Percentiles rank a stretch among this genome's conserved stretches.
Conservation (phyloP, 176 grass and related monocot species). For the Tuctoria greenei region DNA sequence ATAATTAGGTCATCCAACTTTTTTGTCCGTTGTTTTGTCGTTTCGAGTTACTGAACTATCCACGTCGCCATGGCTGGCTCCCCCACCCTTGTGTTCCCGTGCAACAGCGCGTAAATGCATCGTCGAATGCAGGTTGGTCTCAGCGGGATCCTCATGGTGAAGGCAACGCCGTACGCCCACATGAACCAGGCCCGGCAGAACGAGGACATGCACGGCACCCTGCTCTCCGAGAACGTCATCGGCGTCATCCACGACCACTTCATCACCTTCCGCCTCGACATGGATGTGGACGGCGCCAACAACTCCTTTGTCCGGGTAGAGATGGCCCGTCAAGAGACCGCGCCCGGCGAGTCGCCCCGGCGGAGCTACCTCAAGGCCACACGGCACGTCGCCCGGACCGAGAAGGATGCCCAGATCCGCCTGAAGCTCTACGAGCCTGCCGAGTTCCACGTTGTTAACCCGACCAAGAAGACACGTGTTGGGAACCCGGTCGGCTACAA, state of each 20-base stretch:
- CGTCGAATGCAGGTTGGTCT: constrained; percentile 63
- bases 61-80: not conserved
- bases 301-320: constrained; percentile 83
- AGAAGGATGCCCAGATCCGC: too few relatives aligned
- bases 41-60: not conserved
- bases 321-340: constrained; percentile 53
- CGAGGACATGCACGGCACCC: constrained; percentile 71
- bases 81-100: not conserved
- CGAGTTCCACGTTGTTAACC: constrained; percentile 75
- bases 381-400: constrained; percentile 49
- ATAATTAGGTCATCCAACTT: too few relatives aligned
- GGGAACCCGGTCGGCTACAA: constrained; percentile 85
- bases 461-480: constrained; percentile 52
- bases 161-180: constrained; percentile 58
- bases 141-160: constrained; percentile 88
- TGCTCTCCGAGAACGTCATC: constrained; percentile 73
- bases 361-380: constrained; percentile 81
- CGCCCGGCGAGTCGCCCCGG: constrained; percentile 42
- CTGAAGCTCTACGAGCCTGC: constrained; percentile 61
- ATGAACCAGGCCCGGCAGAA: constrained; percentile 46
- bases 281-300: constrained; percentile 72
- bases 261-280: constrained; percentile 78
- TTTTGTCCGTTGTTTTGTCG: not conserved
- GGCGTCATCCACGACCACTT: constrained; percentile 85
- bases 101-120: not conserved